Evolutionary conservation across 805 yeast genomes (phyloP).

Genomic region (Priceomyces medius): DNA sequence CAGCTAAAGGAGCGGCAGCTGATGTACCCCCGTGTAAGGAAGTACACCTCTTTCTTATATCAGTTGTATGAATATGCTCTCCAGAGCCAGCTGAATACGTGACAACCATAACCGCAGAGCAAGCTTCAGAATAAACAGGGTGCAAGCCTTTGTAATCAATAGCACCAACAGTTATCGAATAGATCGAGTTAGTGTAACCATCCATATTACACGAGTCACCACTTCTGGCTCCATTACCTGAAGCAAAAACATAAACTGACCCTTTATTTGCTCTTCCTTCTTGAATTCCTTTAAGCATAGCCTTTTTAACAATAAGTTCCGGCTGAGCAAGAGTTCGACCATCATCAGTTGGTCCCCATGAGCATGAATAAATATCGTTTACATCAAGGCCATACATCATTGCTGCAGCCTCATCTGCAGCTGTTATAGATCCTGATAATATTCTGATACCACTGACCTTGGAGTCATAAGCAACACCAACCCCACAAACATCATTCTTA

Average conservation of each 20-base stretch:
- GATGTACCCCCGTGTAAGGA: constrained; percentile 91
- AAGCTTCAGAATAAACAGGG: constrained; percentile 87
- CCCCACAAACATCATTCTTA: constrained; percentile 86
- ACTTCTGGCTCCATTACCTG: constrained; percentile 84
- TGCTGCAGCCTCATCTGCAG: constrained; percentile 90
- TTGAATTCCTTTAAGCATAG: constrained; percentile 78
- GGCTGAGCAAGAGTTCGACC: constrained; percentile 88
- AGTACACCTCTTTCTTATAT: constrained; percentile 67
- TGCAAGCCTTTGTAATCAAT: constrained; percentile 83
- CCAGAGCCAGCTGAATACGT: constrained; percentile 91
- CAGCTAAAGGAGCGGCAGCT: constrained; percentile 98
- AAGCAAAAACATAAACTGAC: constrained; percentile 88
- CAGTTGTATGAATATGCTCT: constrained; percentile 87
- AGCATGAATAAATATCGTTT: constrained; percentile 93
- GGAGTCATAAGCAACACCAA: constrained; percentile 90
- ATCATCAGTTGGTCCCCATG: constrained; percentile 98
- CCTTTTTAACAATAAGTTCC: constrained; percentile 69
- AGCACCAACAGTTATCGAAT: constrained; percentile 92
- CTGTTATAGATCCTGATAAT: constrained; percentile 72
- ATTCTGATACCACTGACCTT: constrained; percentile 89
- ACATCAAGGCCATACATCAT: constrained; percentile 74
- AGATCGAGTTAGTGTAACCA: constrained; percentile 94
- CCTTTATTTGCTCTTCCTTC: constrained; percentile 84
- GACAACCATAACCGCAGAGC: constrained; percentile 92
- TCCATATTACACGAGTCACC: constrained; percentile 95